Evolutionary conservation across 768 basidiomycete genomes (phyloP).

Genomic region (Mycena metata): DNA sequence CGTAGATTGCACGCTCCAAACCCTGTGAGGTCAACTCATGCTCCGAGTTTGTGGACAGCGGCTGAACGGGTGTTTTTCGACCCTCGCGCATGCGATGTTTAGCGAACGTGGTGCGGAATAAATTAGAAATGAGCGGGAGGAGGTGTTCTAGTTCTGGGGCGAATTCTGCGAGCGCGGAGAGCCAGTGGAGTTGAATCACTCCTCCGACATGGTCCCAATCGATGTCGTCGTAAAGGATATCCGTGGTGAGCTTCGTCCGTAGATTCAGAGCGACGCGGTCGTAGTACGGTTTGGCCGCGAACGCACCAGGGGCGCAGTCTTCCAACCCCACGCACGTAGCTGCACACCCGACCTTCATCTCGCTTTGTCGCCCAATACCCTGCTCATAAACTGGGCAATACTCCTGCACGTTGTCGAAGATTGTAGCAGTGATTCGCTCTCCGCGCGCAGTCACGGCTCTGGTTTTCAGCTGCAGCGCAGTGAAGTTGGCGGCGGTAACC

Average conservation of each 20-base stretch:
- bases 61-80: background rate
- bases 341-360: conserved; percentile 4
- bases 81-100: conserved; percentile 9
- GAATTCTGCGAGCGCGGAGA: background rate
- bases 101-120: background rate
- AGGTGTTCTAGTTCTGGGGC: background rate
- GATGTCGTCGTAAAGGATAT: background rate
- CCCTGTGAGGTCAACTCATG: background rate
- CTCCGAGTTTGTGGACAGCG: background rate
- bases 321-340: background rate
- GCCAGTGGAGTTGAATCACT: background rate
- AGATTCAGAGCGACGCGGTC: background rate
- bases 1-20: background rate
- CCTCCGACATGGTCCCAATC: background rate
- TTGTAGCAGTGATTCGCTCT: background rate
- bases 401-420: conserved; percentile 40
- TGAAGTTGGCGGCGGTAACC: conserved; percentile 30
- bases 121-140: background rate
- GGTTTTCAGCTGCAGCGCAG: conserved; percentile 15
- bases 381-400: conserved; percentile 22
- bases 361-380: conserved; percentile 2
- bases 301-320: background rate
- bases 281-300: background rate
- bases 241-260: background rate
- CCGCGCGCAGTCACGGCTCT: background rate